A percentile compares a stretch with the other conserved stretches of the same genome.
Conservation (phyloP, 495 filamentous ascomycete species). For the Annulohypoxylon moriforme region DNA sequence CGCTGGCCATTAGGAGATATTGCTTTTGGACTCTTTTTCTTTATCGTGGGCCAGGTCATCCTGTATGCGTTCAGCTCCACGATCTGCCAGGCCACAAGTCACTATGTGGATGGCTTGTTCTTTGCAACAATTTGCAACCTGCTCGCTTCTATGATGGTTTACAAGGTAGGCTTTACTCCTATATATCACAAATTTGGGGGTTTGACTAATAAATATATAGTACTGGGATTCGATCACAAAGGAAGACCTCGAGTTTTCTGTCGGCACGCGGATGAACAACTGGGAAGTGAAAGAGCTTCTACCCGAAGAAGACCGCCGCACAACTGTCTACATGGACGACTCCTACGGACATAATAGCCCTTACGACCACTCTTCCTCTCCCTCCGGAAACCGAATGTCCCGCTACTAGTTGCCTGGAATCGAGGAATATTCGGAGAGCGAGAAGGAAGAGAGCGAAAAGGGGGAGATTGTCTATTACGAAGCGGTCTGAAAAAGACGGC, state of each 20-base stretch:
- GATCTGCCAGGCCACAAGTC: conserved; percentile 86
- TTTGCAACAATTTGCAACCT: conserved; percentile 95
- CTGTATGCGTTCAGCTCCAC: conserved; percentile 88
- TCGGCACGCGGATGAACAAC: conserved; percentile 92
- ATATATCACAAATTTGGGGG: background rate
- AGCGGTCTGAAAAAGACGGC: conserved; percentile 13
- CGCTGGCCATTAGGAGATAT: conserved; percentile 96
- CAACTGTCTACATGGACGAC: conserved; percentile 79
- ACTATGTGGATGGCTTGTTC: conserved; percentile 95
- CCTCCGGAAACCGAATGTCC: conserved; percentile 52
- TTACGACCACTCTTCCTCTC: conserved; percentile 58
- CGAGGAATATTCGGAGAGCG: conserved; percentile 20
- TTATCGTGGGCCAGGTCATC: conserved; percentile 91
- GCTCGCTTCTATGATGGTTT: conserved; percentile 98
- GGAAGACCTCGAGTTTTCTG: conserved; percentile 98
- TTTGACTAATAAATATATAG: conserved; percentile 56
- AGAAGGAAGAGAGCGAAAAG: conserved; percentile 17
- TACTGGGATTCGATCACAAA: conserved; percentile 99
- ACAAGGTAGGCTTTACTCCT: conserved; percentile 76
- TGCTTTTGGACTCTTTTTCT: conserved; percentile 89
- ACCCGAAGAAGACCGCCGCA: conserved; percentile 85
- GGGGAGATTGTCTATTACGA: conserved; percentile 23
- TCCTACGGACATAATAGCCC: conserved; percentile 57
- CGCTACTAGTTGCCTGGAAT: conserved; percentile 47
- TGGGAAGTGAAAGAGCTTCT: conserved; percentile 98